phyloP scores from a whole-genome alignment of 1,284 basidiomycete species.

The Coniferiporia weirii region DNA sequence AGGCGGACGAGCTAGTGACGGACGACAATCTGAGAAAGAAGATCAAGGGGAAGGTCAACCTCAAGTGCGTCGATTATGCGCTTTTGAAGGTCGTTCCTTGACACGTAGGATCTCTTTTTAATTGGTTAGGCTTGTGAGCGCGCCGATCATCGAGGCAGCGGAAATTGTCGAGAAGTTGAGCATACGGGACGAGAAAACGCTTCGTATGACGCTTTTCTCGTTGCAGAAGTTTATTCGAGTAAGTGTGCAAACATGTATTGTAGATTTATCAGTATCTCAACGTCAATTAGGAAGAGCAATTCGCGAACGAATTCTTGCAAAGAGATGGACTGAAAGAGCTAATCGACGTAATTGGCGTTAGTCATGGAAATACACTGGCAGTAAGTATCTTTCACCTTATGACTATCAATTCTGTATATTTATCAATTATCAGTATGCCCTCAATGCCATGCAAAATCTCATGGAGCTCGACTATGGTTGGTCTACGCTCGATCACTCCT shows the following conservation, averaged over 20 bases:
- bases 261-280: neutral
- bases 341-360: conserved; percentile 64
- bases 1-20: conserved; percentile 85
- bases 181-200: conserved; percentile 53
- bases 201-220: conserved; percentile 71
- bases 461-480: conserved; percentile 83
- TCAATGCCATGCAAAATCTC: conserved; percentile 80
- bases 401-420: neutral
- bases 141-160: conserved; percentile 76
- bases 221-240: conserved; percentile 82
- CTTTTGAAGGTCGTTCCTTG: neutral
- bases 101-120: neutral
- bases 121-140: conserved; percentile 62
- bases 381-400: conserved; percentile 37
- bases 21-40: conserved; percentile 82
- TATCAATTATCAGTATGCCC: conserved; percentile 58
- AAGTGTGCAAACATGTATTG: conserved; percentile 22
- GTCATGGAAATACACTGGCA: conserved; percentile 82
- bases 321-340: conserved; percentile 73
- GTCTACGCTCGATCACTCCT: conserved; percentile 62
- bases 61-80: conserved; percentile 56
- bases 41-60: conserved; percentile 71
- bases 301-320: conserved; percentile 80
- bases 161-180: conserved; percentile 74
- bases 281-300: conserved; percentile 71